Percentiles rank a stretch among this genome's conserved stretches.
Conservation (phyloP, 2,329 filamentous ascomycete genomes). For the Aspergillus fischeri region DNA sequence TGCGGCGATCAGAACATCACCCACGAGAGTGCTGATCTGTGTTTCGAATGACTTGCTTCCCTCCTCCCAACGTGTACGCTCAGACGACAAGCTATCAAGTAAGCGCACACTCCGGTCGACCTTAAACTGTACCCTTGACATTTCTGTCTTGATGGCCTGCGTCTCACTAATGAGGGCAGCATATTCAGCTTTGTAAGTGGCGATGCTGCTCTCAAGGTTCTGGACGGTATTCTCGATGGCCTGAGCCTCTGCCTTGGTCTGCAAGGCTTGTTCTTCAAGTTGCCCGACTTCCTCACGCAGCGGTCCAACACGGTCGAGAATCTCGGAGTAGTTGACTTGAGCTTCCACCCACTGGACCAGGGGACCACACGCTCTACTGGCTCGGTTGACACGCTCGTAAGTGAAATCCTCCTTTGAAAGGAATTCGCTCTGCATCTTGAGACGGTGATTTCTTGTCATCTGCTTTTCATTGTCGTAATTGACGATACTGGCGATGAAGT, state of each 20-base stretch:
- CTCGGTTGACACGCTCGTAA: constrained; percentile 91
- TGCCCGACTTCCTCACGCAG: constrained; percentile 82
- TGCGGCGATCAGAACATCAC: constrained; percentile 92
- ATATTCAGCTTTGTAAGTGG: constrained; percentile 93
- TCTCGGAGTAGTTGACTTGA: constrained; percentile 97
- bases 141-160: constrained; percentile 93
- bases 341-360: constrained; percentile 96
- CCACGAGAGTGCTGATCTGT: constrained; percentile 92
- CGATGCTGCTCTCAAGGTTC: constrained; percentile 83
- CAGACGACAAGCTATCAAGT: constrained; percentile 90
- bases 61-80: constrained; percentile 90
- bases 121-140: constrained; percentile 95
- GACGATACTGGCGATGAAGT: constrained; percentile 97
- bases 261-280: constrained; percentile 80
- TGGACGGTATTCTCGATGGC: constrained; percentile 85
- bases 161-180: constrained; percentile 94
- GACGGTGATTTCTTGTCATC: constrained; percentile 78
- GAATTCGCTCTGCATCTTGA: constrained; percentile 90
- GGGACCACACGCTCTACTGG: constrained; percentile 93
- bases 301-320: constrained; percentile 88
- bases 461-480: constrained; percentile 93
- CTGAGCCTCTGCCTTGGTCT: constrained; percentile 90
- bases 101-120: constrained; percentile 93
- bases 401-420: constrained; percentile 93
- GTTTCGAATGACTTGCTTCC: constrained; percentile 98